phyloP scores from a whole-genome alignment of 148 eudicot species.

The Fallopia convolvulus region DNA sequence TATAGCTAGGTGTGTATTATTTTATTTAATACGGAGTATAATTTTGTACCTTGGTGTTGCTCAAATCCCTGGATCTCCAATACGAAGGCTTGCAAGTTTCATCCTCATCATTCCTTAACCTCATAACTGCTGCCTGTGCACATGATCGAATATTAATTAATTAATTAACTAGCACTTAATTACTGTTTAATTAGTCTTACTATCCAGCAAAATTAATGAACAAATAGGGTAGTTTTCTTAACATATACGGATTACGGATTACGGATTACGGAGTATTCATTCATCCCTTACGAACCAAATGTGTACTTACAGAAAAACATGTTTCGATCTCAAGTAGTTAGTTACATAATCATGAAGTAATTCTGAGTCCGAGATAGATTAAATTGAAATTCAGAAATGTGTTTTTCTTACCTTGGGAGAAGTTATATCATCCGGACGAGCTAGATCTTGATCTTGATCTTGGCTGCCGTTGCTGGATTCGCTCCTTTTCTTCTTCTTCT shows the following conservation, averaged over 20 bases:
- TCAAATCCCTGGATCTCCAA: neutral
- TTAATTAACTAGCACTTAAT: neutral
- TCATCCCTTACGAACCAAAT: neutral
- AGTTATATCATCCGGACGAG: neutral
- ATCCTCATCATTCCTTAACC: neutral
- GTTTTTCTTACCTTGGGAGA: neutral
- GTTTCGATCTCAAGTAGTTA: neutral
- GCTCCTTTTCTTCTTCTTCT: neutral
- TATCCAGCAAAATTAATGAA: neutral
- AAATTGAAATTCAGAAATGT: neutral
- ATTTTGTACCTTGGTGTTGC: neutral
- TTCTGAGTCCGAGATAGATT: neutral
- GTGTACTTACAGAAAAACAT: neutral
- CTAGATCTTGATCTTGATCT: neutral
- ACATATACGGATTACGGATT: neutral
- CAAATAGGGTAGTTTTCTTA: too few relatives aligned
- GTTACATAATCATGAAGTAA: neutral
- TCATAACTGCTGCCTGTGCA: neutral
- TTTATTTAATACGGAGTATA: too few relatives aligned
- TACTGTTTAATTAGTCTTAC: neutral
- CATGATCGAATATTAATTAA: neutral
- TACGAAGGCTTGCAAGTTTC: neutral
- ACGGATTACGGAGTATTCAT: neutral
- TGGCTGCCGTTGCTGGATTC: neutral
- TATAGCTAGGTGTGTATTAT: neutral